Base-by-base conservation (phyloP, 1,284 basidiomycete genomes). In the Cryptococcus jaspeensis region DNA sequence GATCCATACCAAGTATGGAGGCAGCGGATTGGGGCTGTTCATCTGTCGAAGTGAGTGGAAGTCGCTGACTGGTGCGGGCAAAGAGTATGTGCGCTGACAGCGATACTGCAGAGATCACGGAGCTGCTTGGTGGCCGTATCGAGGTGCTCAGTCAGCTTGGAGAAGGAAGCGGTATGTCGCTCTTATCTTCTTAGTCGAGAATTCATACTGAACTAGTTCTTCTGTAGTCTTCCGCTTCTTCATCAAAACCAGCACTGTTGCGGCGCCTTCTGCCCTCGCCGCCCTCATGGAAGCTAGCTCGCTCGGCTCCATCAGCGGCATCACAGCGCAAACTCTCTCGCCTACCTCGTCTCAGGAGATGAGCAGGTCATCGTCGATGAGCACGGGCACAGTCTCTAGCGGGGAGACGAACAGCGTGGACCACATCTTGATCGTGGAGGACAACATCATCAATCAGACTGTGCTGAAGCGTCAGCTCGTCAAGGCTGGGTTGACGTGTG, bases 401-500 rank as follows among this genome's bases (percentile, higher is more conserved):
- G 40, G 11, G 2, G 35, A 44, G 4, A n/a, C 42, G 15, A n/a
- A n/a, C n/a, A n/a, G n/a, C n/a, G n/a, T n/a, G n/a, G 49, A 70
- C 35, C 65, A 63, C 47, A 58, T 77, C 18, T 63, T 75, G 6
- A 66, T 78, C 13, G 72, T 76, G 18, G 73, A 78, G 55, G 80
- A 81, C 58, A 80, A 81, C 55, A 54, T 72, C 32, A 79, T 81
- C 70, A 79, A 79, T 57, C 77, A 78, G 52, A 77, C 74, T 23
- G 74, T 80, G 0, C 61, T 81, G 11, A 71, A 70, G 52, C 68
- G 78, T 1, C 79, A 80, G 57, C 66, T 81, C 23, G 59, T 67
- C 42, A 75, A 74, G 51, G 71, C 72, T 2, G 74, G 74, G 7
- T 60, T 75, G 38, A 67, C 63, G 1, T 75, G 72, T 41, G 70